phyloP scores from a whole-genome alignment of 2,329 filamentous ascomycete genomes.

The Aspergillus japonicus region DNA sequence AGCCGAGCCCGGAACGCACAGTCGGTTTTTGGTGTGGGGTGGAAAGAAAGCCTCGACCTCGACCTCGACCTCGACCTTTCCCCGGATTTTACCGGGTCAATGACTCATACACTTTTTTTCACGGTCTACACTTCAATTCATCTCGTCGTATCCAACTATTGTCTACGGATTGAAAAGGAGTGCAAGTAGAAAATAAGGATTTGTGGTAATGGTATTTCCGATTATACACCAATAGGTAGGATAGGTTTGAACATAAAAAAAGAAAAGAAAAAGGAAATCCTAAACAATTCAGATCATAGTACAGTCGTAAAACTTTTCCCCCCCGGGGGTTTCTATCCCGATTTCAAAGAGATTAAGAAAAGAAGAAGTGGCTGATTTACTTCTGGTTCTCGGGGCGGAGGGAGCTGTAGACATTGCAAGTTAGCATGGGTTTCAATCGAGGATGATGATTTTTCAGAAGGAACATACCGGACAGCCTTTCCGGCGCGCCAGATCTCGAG shows the following conservation, averaged over 20 bases:
- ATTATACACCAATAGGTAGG: conserved; percentile 13
- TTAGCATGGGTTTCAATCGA: background rate
- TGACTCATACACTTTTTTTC: background rate
- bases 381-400: conserved; percentile 87
- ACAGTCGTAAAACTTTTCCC: conserved; percentile 37
- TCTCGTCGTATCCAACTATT: too few species aligned
- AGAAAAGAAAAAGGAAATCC: background rate
- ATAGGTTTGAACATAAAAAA: conserved; percentile 10
- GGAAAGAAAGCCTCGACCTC: background rate
- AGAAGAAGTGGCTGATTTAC: conserved; percentile 46
- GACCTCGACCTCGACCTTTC: background rate
- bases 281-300: conserved; percentile 30
- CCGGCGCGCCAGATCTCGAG: conserved; percentile 99
- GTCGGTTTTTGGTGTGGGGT: background rate
- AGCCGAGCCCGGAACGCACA: background rate
- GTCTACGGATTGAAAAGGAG: background rate
- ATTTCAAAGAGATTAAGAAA: conserved; percentile 10
- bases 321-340: conserved; percentile 23
- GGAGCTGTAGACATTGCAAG: conserved; percentile 48
- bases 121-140: background rate
- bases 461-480: conserved; percentile 82
- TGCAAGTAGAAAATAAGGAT: background rate
- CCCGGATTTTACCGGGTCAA: background rate
- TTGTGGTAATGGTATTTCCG: conserved; percentile 7
- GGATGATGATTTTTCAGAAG: background rate